Percentiles rank a stretch among this genome's conserved stretches.
phyloP scores from a whole-genome alignment of 2,329 filamentous ascomycete genomes.

The Botrytis hyacinthi region DNA sequence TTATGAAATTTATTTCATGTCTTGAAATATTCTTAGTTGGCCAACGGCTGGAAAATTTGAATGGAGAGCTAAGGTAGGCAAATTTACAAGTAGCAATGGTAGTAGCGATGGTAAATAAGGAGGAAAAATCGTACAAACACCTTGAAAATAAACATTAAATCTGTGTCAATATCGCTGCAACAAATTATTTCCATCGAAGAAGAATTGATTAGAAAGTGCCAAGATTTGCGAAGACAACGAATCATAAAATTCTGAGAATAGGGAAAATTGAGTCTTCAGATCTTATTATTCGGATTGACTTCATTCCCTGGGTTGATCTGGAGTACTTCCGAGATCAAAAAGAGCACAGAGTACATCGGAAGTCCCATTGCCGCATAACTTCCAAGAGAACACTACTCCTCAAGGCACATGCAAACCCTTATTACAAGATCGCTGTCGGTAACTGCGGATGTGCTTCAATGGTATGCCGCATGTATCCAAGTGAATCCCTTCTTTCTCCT shows the following conservation, averaged over 20 bases:
- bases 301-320: not conserved
- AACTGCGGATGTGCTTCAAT: not conserved
- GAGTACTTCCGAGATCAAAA: not conserved
- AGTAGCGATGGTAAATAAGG: not conserved
- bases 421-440: not conserved
- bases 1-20: not conserved
- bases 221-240: not conserved
- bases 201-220: not conserved
- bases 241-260: not conserved
- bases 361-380: not conserved
- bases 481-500: not conserved
- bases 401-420: not conserved
- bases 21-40: not conserved
- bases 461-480: not conserved
- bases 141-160: not conserved
- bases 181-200: not conserved
- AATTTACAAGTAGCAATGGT: not conserved
- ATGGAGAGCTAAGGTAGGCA: not conserved
- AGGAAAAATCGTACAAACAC: no score
- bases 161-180: not conserved
- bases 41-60: not conserved
- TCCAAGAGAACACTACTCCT: not conserved
- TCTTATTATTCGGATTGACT: not conserved
- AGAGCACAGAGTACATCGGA: not conserved
- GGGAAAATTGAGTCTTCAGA: not conserved